phyloP scores from a whole-genome alignment of 1,284 basidiomycete species.

The Cystobasidiaceae sp. region DNA sequence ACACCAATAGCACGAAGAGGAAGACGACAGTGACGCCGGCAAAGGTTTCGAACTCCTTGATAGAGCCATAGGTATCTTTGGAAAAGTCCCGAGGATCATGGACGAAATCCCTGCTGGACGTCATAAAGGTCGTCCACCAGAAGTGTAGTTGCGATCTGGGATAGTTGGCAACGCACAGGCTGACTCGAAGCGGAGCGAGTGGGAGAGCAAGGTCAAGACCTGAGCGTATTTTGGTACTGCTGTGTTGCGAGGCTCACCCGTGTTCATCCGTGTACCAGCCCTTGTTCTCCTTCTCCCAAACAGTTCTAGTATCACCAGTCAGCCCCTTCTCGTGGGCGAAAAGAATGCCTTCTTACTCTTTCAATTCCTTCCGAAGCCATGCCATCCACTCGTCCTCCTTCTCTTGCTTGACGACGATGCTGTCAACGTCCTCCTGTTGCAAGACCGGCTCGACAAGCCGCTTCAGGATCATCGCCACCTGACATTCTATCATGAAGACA shows the following conservation, averaged over 20 bases:
- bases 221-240: not conserved
- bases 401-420: not conserved
- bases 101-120: conserved; percentile 3
- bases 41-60: conserved; percentile 15
- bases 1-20: not conserved
- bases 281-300: conserved; percentile 5
- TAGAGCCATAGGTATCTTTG: conserved; percentile 8
- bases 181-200: too few relatives aligned
- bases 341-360: not conserved
- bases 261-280: conserved; percentile 20
- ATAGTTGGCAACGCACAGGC: conserved; percentile 6
- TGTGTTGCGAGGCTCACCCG: not conserved
- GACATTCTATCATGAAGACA: conserved; percentile 21
- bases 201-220: too few relatives aligned
- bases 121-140: conserved; percentile 13
- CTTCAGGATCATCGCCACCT: conserved; percentile 20
- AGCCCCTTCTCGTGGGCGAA: not conserved
- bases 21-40: not conserved
- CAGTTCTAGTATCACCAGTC: not conserved
- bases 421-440: conserved; percentile 20
- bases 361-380: conserved; percentile 17
- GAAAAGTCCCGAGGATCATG: not conserved
- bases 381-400: conserved; percentile 13
- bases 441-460: conserved; percentile 1
- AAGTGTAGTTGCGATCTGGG: conserved; percentile 7